A percentile compares a stretch with the other conserved stretches of the same genome.
Conservation (phyloP, 2,329 filamentous ascomycete species). For the Claviceps humidiphila region DNA sequence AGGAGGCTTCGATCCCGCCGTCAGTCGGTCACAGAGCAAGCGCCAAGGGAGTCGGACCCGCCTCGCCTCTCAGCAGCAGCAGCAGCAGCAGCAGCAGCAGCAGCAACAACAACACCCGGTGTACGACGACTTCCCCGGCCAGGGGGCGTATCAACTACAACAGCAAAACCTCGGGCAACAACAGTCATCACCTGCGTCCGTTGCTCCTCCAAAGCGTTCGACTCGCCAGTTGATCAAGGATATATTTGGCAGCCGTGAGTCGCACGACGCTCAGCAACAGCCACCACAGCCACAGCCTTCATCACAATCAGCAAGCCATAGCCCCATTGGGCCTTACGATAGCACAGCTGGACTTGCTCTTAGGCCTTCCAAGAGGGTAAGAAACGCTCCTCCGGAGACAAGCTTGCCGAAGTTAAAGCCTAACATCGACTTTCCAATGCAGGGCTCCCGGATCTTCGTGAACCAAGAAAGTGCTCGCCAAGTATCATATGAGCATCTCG, state of each 20-base stretch:
- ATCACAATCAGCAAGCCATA: conserved; percentile 8
- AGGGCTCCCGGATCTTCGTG: conserved; percentile 24
- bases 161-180: conserved; percentile 19
- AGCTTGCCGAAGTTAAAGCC: conserved; percentile 19
- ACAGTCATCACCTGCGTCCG: conserved; percentile 10
- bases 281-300: not conserved
- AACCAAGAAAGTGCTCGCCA: conserved; percentile 31
- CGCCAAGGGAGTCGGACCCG: conserved; percentile 30
- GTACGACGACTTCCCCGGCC: conserved; percentile 13
- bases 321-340: conserved; percentile 29
- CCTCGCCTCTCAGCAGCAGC: conserved; percentile 14
- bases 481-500: conserved; percentile 29
- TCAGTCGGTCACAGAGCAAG: conserved; percentile 39
- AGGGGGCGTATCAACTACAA: conserved; percentile 15
- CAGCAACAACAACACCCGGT: not conserved
- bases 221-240: conserved; percentile 42
- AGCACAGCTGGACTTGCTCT: conserved; percentile 36
- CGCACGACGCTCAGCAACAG: conserved; percentile 10
- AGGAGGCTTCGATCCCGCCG: conserved; percentile 30
- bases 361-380: conserved; percentile 44
- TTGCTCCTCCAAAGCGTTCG: conserved; percentile 32
- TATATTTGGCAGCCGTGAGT: conserved; percentile 28
- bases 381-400: conserved; percentile 33
- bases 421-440: conserved; percentile 26
- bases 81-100: conserved; percentile 18